Evolutionary conservation across 1,284 basidiomycete species (phyloP).

Genomic region (Puccinia novopanici): DNA sequence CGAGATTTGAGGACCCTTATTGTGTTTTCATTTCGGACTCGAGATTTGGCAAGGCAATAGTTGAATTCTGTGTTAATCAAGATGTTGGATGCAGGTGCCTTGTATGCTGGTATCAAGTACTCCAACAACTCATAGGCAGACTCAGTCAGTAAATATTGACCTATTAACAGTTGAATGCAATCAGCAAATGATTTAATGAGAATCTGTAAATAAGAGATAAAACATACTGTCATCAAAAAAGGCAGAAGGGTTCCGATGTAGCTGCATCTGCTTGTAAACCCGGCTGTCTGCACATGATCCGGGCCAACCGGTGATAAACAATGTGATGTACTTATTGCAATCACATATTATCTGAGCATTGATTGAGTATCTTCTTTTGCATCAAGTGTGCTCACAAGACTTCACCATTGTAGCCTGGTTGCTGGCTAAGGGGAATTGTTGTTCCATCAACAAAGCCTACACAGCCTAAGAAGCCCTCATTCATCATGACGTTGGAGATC

Average conservation of each 20-base stretch:
- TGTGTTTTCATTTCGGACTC: constrained; percentile 9
- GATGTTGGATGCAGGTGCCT: neutral
- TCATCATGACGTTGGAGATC: neutral
- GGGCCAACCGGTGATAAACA: neutral
- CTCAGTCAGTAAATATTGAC: constrained; percentile 3
- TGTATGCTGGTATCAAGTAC: neutral
- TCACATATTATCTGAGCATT: neutral
- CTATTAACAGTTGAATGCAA: neutral
- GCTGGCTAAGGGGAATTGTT: too few species aligned
- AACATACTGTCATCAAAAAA: constrained; percentile 11
- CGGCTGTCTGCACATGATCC: neutral
- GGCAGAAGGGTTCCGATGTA: neutral
- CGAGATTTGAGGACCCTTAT: constrained; percentile 16
- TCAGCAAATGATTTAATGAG: neutral
- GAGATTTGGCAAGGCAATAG: constrained; percentile 24
- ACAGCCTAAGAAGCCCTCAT: neutral
- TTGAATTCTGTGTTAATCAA: constrained; percentile 3
- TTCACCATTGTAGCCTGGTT: too few species aligned
- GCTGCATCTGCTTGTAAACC: neutral
- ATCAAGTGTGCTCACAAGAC: neutral
- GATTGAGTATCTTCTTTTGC: constrained; percentile 21
- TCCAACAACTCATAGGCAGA: neutral
- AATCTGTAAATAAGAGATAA: neutral
- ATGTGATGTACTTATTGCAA: constrained; percentile 3
- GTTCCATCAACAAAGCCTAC: neutral